Conservation (phyloP, 768 basidiomycete species). For the Macrocybe gigantea region DNA sequence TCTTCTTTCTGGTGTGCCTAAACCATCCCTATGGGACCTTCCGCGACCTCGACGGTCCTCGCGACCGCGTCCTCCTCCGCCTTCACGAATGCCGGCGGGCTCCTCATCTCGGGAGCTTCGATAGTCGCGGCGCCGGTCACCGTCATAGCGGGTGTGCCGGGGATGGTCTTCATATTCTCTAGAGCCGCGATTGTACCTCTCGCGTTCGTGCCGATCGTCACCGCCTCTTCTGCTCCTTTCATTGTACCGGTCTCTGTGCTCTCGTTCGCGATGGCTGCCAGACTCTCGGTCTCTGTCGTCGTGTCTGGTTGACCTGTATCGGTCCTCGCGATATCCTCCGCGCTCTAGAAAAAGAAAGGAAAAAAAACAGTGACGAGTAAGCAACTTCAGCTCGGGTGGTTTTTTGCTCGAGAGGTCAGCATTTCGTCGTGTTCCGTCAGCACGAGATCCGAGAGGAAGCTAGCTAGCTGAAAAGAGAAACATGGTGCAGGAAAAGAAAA, state of each 20-base stretch:
- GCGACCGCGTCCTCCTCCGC: constrained; percentile 28
- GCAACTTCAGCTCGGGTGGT: constrained; percentile 31
- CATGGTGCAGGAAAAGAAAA: constrained; percentile 48
- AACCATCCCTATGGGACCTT: constrained; percentile 45
- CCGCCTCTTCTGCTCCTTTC: constrained; percentile 33
- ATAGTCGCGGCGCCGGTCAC: constrained; percentile 43
- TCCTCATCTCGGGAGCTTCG: constrained; percentile 35
- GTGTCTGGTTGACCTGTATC: constrained; percentile 63
- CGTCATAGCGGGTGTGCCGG: constrained; percentile 37
- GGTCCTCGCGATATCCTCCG: constrained; percentile 56
- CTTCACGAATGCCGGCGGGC: constrained; percentile 17
- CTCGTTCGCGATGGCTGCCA: constrained; percentile 47
- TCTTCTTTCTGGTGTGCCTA: constrained; percentile 72
- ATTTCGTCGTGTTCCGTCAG: constrained; percentile 29
- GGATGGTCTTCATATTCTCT: constrained; percentile 42
- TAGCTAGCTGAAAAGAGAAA: constrained; percentile 63
- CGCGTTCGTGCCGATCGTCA: constrained; percentile 49
- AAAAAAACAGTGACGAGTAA: constrained; percentile 44
- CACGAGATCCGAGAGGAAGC: constrained; percentile 31
- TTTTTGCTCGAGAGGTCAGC: constrained; percentile 16
- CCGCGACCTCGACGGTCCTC: constrained; percentile 35
- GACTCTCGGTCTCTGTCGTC: constrained; percentile 47
- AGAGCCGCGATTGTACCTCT: constrained; percentile 37
- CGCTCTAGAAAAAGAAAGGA: constrained; percentile 42
- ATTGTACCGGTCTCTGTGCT: constrained; percentile 31